phyloP scores from a whole-genome alignment of 2,329 filamentous ascomycete genomes.

The Penicillium freii region DNA sequence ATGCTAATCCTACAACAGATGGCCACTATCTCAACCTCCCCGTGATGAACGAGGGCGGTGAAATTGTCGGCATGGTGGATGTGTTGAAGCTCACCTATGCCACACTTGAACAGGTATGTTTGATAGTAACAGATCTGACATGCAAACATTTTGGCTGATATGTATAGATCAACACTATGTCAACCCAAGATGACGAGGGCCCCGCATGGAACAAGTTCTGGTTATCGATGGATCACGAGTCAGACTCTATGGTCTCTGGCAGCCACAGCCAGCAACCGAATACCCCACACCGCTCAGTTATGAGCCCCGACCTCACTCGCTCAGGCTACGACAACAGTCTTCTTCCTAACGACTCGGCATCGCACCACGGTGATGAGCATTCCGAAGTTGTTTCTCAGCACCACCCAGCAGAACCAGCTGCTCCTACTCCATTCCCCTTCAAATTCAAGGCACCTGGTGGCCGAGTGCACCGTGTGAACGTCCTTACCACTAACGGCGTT shows the following conservation, averaged over 20 bases:
- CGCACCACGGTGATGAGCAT: constrained; percentile 79
- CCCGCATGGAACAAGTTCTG: constrained; percentile 99
- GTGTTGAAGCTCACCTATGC: constrained; percentile 98
- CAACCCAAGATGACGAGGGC: constrained; percentile 81
- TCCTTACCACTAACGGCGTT: constrained; percentile 76
- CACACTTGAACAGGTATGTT: constrained; percentile 82
- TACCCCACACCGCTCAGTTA: constrained; percentile 68
- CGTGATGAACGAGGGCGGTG: constrained; percentile 94
- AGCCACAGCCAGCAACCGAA: constrained; percentile 72
- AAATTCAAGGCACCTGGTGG: constrained; percentile 98
- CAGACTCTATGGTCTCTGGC: constrained; percentile 93
- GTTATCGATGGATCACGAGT: constrained; percentile 91
- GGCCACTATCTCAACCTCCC: constrained; percentile 97
- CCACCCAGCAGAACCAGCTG: constrained; percentile 53
- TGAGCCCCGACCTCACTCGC: constrained; percentile 69
- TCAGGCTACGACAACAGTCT: constrained; percentile 70
- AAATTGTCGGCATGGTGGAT: constrained; percentile 99
- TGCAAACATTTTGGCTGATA: constrained; percentile 1
- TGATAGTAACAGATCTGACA: neutral
- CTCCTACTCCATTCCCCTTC: constrained; percentile 86
- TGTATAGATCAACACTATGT: constrained; percentile 83
- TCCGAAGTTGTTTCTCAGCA: constrained; percentile 65
- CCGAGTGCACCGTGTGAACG: constrained; percentile 87
- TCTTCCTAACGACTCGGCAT: constrained; percentile 89
- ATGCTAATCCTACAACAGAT: constrained; percentile 54